phyloP scores from a whole-genome alignment of 2,329 filamentous ascomycete genomes.

The Chaetomiaceae sp. region DNA sequence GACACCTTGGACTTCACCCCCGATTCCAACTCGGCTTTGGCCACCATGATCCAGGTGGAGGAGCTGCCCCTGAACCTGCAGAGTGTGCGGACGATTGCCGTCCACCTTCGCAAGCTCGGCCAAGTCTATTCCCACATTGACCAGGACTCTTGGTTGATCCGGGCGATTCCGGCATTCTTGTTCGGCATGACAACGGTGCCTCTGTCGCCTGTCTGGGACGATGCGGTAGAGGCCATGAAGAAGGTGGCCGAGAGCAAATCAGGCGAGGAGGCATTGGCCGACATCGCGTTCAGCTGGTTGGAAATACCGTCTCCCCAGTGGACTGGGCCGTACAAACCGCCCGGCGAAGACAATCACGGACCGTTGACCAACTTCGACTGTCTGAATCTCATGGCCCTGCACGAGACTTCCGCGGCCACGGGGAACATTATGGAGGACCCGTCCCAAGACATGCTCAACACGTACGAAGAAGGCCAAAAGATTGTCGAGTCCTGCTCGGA shows the following conservation, averaged over 20 bases:
- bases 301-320: slow-evolving; percentile 52
- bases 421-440: slow-evolving; percentile 51
- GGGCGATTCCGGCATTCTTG: slow-evolving; percentile 73
- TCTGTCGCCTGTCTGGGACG: slow-evolving; percentile 82
- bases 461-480: slow-evolving; percentile 62
- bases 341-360: slow-evolving; percentile 32
- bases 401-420: slow-evolving; percentile 46
- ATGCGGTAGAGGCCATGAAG: slow-evolving; percentile 70
- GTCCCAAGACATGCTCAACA: slow-evolving; percentile 54
- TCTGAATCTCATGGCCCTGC: slow-evolving; percentile 63
- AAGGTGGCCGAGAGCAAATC: slow-evolving; percentile 64
- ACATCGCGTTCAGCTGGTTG: slow-evolving; percentile 76
- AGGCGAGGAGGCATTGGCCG: slow-evolving; percentile 69
- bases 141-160: slow-evolving; percentile 60
- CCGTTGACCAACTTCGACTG: slow-evolving; percentile 77
- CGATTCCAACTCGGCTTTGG: slow-evolving; percentile 49
- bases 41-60: slow-evolving; percentile 73
- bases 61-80: slow-evolving; percentile 73
- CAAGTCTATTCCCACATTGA: slow-evolving; percentile 56
- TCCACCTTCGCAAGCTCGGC: slow-evolving; percentile 77
- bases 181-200: slow-evolving; percentile 87
- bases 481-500: slow-evolving; percentile 46
- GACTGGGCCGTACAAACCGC: slow-evolving; percentile 39
- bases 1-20: slow-evolving; percentile 51
- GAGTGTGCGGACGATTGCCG: slow-evolving; percentile 71